phyloP scores from a whole-genome alignment of 352 stramenopile genomes.

The Pythium brachiatum region DNA sequence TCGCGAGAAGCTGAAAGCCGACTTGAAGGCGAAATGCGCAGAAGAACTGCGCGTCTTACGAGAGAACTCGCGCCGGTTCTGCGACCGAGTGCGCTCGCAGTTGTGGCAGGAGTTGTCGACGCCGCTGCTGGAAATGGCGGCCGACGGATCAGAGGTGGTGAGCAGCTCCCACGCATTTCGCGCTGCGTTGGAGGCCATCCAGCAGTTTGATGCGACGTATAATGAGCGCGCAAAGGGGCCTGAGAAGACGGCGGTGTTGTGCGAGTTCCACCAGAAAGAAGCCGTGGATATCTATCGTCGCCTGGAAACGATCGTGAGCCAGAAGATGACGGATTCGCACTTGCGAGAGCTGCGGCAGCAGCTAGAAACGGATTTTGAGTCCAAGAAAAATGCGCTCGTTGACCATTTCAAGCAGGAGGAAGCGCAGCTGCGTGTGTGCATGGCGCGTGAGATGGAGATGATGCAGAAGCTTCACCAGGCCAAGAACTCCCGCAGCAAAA shows the following conservation, averaged over 20 bases:
- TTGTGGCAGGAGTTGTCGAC: conserved; percentile 43
- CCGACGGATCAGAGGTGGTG: neutral
- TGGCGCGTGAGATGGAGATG: conserved; percentile 62
- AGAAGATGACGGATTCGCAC: conserved; percentile 53
- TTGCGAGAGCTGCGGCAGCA: conserved; percentile 45
- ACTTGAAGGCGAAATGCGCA: conserved; percentile 42
- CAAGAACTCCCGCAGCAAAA: conserved; percentile 54
- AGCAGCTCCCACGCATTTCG: conserved; percentile 29
- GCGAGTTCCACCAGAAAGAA: conserved; percentile 55
- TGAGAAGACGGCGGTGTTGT: conserved; percentile 48
- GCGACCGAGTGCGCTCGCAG: conserved; percentile 34
- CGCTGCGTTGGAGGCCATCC: conserved; percentile 43
- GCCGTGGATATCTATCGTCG: conserved; percentile 50
- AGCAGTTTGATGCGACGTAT: conserved; percentile 53
- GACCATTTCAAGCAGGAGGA: conserved; percentile 70
- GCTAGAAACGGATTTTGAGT: conserved; percentile 56
- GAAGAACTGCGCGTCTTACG: conserved; percentile 39
- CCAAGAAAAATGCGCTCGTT: conserved; percentile 57
- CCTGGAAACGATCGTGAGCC: conserved; percentile 49
- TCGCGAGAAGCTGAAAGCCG: conserved; percentile 47
- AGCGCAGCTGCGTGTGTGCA: conserved; percentile 47
- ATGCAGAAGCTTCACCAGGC: conserved; percentile 68
- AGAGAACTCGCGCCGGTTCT: conserved; percentile 49
- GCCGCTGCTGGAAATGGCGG: conserved; percentile 7
- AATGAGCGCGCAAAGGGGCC: conserved; percentile 45